A percentile compares a stretch with the other conserved stretches of the same genome.
phyloP scores from a whole-genome alignment of 192 early-diverging fungal genomes.

The Glomus cerebriforme region DNA sequence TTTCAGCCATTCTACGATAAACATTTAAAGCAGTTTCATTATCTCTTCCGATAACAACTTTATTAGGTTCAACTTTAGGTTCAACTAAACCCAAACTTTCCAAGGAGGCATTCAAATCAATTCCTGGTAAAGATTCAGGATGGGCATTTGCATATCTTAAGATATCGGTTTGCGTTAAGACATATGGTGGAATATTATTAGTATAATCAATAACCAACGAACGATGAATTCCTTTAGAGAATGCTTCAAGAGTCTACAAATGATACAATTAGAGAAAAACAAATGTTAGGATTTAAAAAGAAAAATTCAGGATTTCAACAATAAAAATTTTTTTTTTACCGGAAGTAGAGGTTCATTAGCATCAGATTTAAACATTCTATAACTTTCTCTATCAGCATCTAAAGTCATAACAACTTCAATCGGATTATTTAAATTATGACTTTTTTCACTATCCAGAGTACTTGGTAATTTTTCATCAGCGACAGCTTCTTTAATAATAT shows the following conservation, averaged over 20 bases:
- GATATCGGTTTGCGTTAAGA: conserved; percentile 67
- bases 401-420: conserved; percentile 49
- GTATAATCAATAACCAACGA: conserved; percentile 56
- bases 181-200: conserved; percentile 39
- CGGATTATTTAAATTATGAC: conserved; percentile 32
- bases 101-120: conserved; percentile 45
- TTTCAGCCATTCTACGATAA: conserved; percentile 52
- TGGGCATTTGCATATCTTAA: conserved; percentile 51
- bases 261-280: background rate
- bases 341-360: conserved; percentile 36
- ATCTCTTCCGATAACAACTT: conserved; percentile 43
- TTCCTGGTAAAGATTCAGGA: conserved; percentile 40
- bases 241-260: conserved; percentile 46
- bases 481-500: conserved; percentile 37
- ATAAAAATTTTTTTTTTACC: conserved; percentile 13
- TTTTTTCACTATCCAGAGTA: conserved; percentile 34
- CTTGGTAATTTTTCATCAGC: conserved; percentile 12
- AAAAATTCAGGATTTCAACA: background rate
- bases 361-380: conserved; percentile 40
- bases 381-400: conserved; percentile 47
- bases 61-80: conserved; percentile 1
- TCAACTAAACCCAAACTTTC: conserved; percentile 33
- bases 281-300: conserved; percentile 1
- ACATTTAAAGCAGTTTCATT: conserved; percentile 53
- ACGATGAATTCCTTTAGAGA: conserved; percentile 60